Conservation (phyloP, 345 rosid species). For the Nasturtium officinale region DNA sequence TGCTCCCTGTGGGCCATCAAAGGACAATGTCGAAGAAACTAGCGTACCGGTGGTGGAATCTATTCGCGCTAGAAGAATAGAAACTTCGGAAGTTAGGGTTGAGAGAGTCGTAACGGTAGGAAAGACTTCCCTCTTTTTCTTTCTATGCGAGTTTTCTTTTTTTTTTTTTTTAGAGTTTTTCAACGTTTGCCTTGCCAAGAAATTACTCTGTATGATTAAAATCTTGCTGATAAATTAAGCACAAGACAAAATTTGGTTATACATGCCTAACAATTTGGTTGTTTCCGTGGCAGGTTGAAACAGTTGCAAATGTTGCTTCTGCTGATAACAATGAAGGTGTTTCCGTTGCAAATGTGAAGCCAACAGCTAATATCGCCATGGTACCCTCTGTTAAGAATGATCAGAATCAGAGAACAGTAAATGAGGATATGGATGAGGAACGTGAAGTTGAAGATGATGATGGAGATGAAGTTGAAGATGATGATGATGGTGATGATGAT, state of each 20-base stretch:
- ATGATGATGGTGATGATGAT: conserved; percentile 37
- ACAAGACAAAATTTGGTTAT: not conserved
- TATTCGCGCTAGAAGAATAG: conserved; percentile 45
- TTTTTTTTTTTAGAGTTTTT: not conserved
- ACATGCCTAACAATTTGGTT: conserved; percentile 18
- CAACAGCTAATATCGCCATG: conserved; percentile 45
- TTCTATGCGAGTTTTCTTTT: conserved; percentile 1
- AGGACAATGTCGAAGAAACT: conserved; percentile 44
- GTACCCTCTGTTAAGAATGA: conserved; percentile 50
- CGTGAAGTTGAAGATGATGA: conserved; percentile 44
- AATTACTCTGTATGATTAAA: not conserved
- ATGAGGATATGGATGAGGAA: conserved; percentile 45
- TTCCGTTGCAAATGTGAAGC: conserved; percentile 41
- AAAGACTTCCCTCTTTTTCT: conserved; percentile 23
- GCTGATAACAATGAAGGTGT: conserved; percentile 43
- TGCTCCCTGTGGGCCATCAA: conserved; percentile 39
- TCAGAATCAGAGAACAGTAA: conserved; percentile 50
- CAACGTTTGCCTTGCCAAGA: not conserved
- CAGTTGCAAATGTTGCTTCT: conserved; percentile 33
- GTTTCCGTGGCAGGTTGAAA: conserved; percentile 48
- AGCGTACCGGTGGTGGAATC: conserved; percentile 44
- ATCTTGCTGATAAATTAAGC: conserved; percentile 7
- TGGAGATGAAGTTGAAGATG: conserved; percentile 49
- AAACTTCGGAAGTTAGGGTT: conserved; percentile 46
- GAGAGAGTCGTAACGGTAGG: conserved; percentile 53